Evolutionary conservation across 495 filamentous ascomycete genomes (phyloP), one percentile per base, ranked within the genome.

Genomic region (Clohesyomyces aquaticus): DNA sequence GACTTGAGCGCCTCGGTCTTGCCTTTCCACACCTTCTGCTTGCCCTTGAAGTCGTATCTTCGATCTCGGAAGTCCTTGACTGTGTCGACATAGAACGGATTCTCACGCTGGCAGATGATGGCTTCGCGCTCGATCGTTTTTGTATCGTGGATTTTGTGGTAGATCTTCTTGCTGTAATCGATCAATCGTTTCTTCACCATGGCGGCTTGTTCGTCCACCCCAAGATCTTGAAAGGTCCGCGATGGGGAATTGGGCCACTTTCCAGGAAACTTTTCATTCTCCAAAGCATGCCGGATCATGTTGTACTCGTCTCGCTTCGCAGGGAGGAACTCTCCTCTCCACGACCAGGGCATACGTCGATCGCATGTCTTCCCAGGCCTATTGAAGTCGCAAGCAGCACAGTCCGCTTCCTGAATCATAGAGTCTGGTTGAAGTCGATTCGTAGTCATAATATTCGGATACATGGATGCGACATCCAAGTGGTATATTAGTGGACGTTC

Each of bases 371-470:
- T 99, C 1, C 95, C 95, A 0, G 94, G 94, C 35, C 94, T 82
- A 66, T 99, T 99, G 82, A 99, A 99, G 70, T 99, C 94, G 74
- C 94, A 99, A 8, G 95, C 92, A 0, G 94, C 94, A 71, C 94
- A 99, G 65, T 94, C 88, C 2, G 95, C 93, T 72, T 99, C 94
- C 47, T 92, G 77, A 41, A 98, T 96, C 91, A 99, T 94, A 3
- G 95, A 98, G 73, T 99, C 94, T 1, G 94, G 94, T 59, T 99
- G 94, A 28, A 99, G 77, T 69, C 94, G 90, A 71, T 99, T 99
- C 10, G 95, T 99, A 3, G 94, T 98, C 95, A 99, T 99, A 76
- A 99, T 99, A 73, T 99, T 99, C 18, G 94, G 94, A 74, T 99
- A 99, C 94, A 99, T 99, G 54, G 94, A 96, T 16, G 94, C 94